These are phyloP conservation scores for Chaetomium olivaceum DNA, from an alignment of 2,329 filamentous ascomycete genomes.

Conservation along the genomic window DNA sequence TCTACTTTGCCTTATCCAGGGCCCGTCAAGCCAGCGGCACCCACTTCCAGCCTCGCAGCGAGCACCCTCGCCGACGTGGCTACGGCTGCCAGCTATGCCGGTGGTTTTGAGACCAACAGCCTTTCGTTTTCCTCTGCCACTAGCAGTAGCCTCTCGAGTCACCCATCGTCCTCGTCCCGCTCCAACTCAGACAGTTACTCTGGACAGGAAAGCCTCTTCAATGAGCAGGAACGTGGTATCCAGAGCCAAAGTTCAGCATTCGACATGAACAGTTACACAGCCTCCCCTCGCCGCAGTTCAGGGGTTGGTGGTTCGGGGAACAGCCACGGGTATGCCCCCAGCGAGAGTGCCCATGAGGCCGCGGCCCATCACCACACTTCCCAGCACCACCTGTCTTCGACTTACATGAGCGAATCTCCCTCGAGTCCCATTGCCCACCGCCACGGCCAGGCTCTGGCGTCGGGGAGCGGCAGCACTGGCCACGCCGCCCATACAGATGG, in stretches of 20 bases:
- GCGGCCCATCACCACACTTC: slow-evolving; percentile 1
- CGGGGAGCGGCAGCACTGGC: slow-evolving; percentile 5
- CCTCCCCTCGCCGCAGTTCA: slow-evolving; percentile 34
- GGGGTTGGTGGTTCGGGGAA: slow-evolving; percentile 21
- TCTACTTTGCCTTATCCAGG: slow-evolving; percentile 36
- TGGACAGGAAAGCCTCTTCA: slow-evolving; percentile 32
- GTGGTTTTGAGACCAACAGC: slow-evolving; percentile 24
- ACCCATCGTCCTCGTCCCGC: slow-evolving; percentile 21
- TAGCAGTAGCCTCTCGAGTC: slow-evolving; percentile 16
- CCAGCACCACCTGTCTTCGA: neutral
- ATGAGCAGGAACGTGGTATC: slow-evolving; percentile 34
- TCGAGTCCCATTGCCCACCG: slow-evolving; percentile 10
- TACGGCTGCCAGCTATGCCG: slow-evolving; percentile 31
- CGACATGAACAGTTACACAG: slow-evolving; percentile 34
- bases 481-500: slow-evolving; percentile 22
- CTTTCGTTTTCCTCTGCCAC: slow-evolving; percentile 22
- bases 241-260: slow-evolving; percentile 34
- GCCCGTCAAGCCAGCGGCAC: slow-evolving; percentile 28
- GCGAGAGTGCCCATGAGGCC: slow-evolving; percentile 1
- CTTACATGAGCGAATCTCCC: slow-evolving; percentile 7
- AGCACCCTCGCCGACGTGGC: slow-evolving; percentile 36
- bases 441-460: neutral
- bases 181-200: slow-evolving; percentile 28
- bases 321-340: slow-evolving; percentile 22
- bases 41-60: slow-evolving; percentile 6